These are phyloP conservation scores for Beauveria brongniartii DNA, from an alignment of 2,329 filamentous ascomycete genomes.

Conservation along the genomic window DNA sequence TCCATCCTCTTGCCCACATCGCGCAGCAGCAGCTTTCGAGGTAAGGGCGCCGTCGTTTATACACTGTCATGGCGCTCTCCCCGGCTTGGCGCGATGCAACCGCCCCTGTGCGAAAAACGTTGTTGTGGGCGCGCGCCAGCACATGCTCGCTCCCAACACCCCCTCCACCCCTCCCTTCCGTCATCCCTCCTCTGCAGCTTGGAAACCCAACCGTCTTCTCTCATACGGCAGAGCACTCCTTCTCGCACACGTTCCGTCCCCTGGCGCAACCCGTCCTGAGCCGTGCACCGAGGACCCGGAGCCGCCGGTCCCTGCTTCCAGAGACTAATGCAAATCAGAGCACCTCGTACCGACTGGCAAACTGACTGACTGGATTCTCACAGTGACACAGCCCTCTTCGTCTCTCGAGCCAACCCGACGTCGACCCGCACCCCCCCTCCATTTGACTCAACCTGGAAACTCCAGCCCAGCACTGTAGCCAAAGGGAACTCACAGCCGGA, in stretches of 20 bases:
- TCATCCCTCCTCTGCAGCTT: not conserved
- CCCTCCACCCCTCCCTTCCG: slow-evolving; percentile 5
- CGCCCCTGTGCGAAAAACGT: not conserved
- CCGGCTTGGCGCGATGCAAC: not conserved
- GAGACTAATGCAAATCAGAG: slow-evolving; percentile 6
- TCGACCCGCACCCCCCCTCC: slow-evolving; percentile 9
- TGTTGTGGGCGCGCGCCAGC: slow-evolving; percentile 1
- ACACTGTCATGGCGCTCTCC: not conserved
- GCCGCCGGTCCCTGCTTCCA: not conserved
- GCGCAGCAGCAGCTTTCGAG: not conserved
- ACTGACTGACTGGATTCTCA: not conserved
- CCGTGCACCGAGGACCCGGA: not conserved
- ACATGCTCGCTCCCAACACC: slow-evolving; percentile 8
- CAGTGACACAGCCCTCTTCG: slow-evolving; percentile 4
- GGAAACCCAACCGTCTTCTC: slow-evolving; percentile 2
- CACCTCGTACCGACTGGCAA: not conserved
- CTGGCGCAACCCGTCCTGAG: not conserved
- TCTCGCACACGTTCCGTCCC: not conserved
- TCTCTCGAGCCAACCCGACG: slow-evolving; percentile 5
- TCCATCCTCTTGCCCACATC: not conserved
- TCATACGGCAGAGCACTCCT: not conserved
- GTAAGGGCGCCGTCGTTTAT: not conserved
- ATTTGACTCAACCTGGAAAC: slow-evolving; percentile 4
- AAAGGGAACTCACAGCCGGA: not conserved
- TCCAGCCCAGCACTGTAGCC: not conserved